Base-by-base conservation (phyloP, 495 filamentous ascomycete genomes). In the Aspergillus panamensis region DNA sequence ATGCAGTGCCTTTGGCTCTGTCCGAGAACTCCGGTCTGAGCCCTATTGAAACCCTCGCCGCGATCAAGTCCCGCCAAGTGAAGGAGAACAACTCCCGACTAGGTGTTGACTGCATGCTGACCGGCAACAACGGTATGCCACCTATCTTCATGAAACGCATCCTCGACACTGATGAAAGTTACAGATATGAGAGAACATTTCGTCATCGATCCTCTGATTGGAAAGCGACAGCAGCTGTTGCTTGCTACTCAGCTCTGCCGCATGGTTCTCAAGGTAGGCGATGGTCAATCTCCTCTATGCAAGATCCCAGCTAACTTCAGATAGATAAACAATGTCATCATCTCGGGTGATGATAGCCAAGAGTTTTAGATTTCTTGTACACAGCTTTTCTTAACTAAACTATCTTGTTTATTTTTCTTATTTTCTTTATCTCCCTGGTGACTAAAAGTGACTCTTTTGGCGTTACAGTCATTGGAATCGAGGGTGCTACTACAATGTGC, bases 71-170 rank as follows among this genome's bases (percentile, higher is more conserved):
- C 56, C 84, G 92, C 69, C 94, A 99, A 73, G 89, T 93, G 63
- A 96, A 91, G 77, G 87, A 92, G 73, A 87, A 89, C 70, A 88
- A 92, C 69, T 77, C 85, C 30, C 84, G 86, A 53, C 80, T 99
- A 47, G 94, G 94, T 58, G 93, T 99, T 17, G 94, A 99, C 79
- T 99, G 94, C 79, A 97, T 99, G 95, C 80, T 87, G 71, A 88
- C 83, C 17, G 94, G 95, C 58, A 90, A 82, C 72, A 97, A 96
- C 73, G 86, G 85, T 87, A 73, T 68, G 82, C 66, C 40, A 51
- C 40, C 55, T 30, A 13, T 55, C 54, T 8, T 51, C 8, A 51
- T 21, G 10, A 29, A 14, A 42, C 8, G 16, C 1, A 8, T 33
- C 5, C 9, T 61, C 25, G 32, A 17, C 49, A 57, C 52, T 57